Conservation (phyloP, 805 yeast genomes). For the Kurtzmaniella fragi region DNA sequence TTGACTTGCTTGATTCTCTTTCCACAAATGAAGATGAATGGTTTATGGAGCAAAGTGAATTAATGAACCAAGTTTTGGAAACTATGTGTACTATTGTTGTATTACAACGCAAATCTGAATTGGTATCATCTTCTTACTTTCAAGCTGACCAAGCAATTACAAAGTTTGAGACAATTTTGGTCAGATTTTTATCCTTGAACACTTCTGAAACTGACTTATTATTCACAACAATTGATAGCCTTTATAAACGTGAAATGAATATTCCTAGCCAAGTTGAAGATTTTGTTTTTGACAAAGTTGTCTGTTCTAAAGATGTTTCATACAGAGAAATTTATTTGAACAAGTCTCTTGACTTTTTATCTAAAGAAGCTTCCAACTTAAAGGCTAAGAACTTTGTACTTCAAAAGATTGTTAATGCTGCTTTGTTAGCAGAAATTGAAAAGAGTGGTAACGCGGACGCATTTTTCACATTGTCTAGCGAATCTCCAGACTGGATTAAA, state of each 20-base stretch:
- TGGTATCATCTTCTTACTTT: constrained; percentile 59
- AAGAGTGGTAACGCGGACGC: constrained; percentile 42
- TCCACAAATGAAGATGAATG: constrained; percentile 49
- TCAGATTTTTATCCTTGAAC: constrained; percentile 21
- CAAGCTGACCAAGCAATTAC: constrained; percentile 67
- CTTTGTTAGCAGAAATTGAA: constrained; percentile 58
- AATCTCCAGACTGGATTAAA: constrained; percentile 57
- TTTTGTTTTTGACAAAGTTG: constrained; percentile 53
- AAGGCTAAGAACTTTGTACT: constrained; percentile 53
- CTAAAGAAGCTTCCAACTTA: constrained; percentile 39
- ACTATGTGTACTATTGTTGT: constrained; percentile 40
- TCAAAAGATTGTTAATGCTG: constrained; percentile 59
- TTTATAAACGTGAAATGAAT: constrained; percentile 43
- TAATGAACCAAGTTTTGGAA: constrained; percentile 39
- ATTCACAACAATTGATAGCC: constrained; percentile 25
- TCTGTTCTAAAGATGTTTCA: constrained; percentile 42
- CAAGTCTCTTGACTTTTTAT: constrained; percentile 44
- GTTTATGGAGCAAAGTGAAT: constrained; percentile 48
- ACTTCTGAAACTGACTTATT: constrained; percentile 22
- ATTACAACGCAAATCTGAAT: constrained; percentile 35
- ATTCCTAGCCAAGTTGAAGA: constrained; percentile 47
- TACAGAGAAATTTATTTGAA: constrained; percentile 48
- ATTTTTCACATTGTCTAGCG: constrained; percentile 29
- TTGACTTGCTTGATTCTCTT: constrained; percentile 59
- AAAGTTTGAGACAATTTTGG: constrained; percentile 46